Evolutionary conservation across 768 basidiomycete species (phyloP), one percentile per base, ranked within the genome.

Genomic region (Lactarius sanguifluus): DNA sequence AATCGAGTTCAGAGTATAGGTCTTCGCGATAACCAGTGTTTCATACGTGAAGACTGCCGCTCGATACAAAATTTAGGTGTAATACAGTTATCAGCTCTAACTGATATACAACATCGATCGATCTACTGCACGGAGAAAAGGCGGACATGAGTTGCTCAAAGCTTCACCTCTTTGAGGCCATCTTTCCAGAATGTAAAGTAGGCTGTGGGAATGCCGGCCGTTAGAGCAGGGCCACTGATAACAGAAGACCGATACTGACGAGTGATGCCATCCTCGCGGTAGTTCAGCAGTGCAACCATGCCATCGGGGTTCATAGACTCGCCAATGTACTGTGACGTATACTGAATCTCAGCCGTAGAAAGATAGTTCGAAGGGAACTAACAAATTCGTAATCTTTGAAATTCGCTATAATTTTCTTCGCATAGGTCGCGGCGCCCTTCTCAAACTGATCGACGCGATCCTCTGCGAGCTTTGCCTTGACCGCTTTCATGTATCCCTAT

Each of bases 121-220:
- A 66, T 56, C 59, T 61, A 52, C 70, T 59, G 56, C 60, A 64
- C 59, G 40, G 61, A 28, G n/a, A 68, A 59, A 50, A 45, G 10
- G 57, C 16, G 55, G 30, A 61, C 68, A 57, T 60, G 38, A 59
- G 70, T 74, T 75, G 16, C 45, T 74, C 73, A 94, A 69, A 88
- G 82, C 77, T 94, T 94, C 66, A 84, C 74, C 77, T 86, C 83
- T 80, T 95, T 93, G 71, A 95, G 77, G 45, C 97, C 96, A 78
- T 98, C 86, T 80, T 91, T 96, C 96, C 96, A 98, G 83, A 96
- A 92, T 38, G 89, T 95, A 78, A 96, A 86, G 77, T 91, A 96
- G 59, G 94, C 93, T 90, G 71, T 57, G 59, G 66, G 23, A 50
- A 58, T 36, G 54, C 67, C 41, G 70, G 64, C 64, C 67, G 67